These are phyloP conservation scores for Crithidia thermophila DNA, from an alignment of 208 protist genomes.

Conservation along the genomic window DNA sequence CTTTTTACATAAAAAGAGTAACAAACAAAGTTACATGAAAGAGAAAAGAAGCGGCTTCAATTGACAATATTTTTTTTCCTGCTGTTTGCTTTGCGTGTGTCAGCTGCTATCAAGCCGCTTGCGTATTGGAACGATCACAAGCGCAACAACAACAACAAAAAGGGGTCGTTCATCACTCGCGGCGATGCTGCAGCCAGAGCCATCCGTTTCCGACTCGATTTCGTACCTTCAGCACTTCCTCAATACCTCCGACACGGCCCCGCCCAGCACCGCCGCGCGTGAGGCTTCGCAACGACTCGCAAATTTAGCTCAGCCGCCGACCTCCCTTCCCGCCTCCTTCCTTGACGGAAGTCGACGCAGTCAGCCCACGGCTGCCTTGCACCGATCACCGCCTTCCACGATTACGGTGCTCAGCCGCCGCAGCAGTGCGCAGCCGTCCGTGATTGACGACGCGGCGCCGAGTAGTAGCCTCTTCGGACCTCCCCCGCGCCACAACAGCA, in stretches of 20 bases:
- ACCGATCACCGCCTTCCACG: conserved; percentile 8
- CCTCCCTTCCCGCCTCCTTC: background rate
- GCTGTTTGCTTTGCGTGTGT: too few relatives aligned
- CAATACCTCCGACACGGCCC: background rate
- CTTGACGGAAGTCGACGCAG: background rate
- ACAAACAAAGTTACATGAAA: too few relatives aligned
- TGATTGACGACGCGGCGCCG: background rate
- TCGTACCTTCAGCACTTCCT: conserved; percentile 32
- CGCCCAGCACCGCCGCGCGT: background rate
- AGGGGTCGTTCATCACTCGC: background rate
- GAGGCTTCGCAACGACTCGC: background rate
- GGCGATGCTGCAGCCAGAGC: conserved; percentile 18
- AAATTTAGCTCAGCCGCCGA: background rate
- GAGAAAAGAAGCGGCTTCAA: too few relatives aligned
- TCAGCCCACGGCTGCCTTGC: background rate
- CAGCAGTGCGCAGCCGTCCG: conserved; percentile 6
- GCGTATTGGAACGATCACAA: background rate
- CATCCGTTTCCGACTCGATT: conserved; percentile 36
- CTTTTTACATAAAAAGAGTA: too few relatives aligned
- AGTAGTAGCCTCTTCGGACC: too few relatives aligned
- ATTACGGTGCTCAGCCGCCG: conserved; percentile 8
- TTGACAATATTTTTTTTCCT: background rate
- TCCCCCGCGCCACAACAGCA: too few relatives aligned
- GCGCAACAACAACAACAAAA: background rate
- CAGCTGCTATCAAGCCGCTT: too few relatives aligned